Conservation (phyloP, 2,329 filamentous ascomycete genomes). For the Emmonsiellopsis sp. region DNA sequence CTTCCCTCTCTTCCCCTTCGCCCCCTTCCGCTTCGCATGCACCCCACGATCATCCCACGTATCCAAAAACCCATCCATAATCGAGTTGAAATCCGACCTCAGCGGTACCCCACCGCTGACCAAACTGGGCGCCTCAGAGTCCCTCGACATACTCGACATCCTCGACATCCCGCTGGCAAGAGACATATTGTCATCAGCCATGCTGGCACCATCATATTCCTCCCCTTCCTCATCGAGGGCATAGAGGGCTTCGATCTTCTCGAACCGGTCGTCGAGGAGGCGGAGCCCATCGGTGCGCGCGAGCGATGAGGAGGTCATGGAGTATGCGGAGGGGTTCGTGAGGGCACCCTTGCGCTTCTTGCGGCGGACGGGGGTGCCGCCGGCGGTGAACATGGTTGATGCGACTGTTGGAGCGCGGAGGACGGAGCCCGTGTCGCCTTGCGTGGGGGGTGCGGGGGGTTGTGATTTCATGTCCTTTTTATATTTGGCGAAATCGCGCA, state of each 20-base stretch:
- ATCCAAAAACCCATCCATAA: slow-evolving; percentile 88
- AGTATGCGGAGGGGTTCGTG: slow-evolving; percentile 78
- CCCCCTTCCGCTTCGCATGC: slow-evolving; percentile 35
- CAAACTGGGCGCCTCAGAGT: slow-evolving; percentile 54
- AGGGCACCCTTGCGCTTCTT: slow-evolving; percentile 96
- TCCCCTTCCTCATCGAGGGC: slow-evolving; percentile 50
- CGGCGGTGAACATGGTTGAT: slow-evolving; percentile 47
- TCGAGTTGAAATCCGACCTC: slow-evolving; percentile 71
- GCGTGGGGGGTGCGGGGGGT: slow-evolving; percentile 24
- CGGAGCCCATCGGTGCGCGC: slow-evolving; percentile 80
- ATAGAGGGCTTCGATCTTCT: slow-evolving; percentile 79
- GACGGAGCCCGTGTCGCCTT: slow-evolving; percentile 31
- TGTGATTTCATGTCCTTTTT: slow-evolving; percentile 63
- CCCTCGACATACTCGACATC: slow-evolving; percentile 30
- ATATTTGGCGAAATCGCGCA: slow-evolving; percentile 88
- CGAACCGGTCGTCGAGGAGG: slow-evolving; percentile 81
- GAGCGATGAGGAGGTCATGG: slow-evolving; percentile 83
- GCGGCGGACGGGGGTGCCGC: slow-evolving; percentile 54
- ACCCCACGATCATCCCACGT: slow-evolving; percentile 41
- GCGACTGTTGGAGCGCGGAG: slow-evolving; percentile 27
- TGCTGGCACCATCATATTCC: slow-evolving; percentile 34
- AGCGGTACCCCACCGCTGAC: slow-evolving; percentile 44
- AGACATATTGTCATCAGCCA: slow-evolving; percentile 7
- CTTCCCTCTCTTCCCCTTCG: slow-evolving; percentile 56
- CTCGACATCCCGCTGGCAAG: slow-evolving; percentile 39